Evolutionary conservation across 2,329 filamentous ascomycete species (phyloP), one percentile per base, ranked within the genome.

Genomic region (Penicillium sp.): DNA sequence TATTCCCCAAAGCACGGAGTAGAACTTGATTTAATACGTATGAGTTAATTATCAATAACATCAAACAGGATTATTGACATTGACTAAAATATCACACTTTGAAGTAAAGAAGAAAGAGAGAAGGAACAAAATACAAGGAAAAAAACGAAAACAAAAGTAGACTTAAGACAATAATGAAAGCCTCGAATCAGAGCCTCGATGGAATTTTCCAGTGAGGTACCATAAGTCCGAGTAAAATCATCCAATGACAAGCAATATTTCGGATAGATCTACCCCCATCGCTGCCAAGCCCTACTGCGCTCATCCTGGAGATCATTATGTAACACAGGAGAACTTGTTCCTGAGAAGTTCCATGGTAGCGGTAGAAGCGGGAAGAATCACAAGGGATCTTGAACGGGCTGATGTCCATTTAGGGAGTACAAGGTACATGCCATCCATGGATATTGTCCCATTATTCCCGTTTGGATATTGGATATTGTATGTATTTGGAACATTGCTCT

Each of bases 251-350:
- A 35, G 44, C 53, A 55, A 51, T 3, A 3, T 23, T 23, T 23
- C 3, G 23, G 23, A 23, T 41, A 57, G 56, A 57, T 59, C 58
- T 60, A 57, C 47, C 43, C 39, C 40, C 47, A 19, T 49, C 26
- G 23, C 32, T 51, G 53, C 53, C 53, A 58, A 58, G 56, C 27
- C 45, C 44, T 36, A 18, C 19, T 48, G 4, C 9, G 10, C 29
- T 42, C 29, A 34, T 47, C 35, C 26, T 42, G 54, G 53, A 58
- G 55, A 57, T 58, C 55, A 57, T 64, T 64, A 64, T 57, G 61
- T 64, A 63, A 64, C 53, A 23, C 36, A 26, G 35, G 43, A 47
- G 32, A 47, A 44, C 29, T 41, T 49, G 51, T 53, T 53, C 51
- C 51, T 53, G 51, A 29, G 26, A 43, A 39, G 51, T 53, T 53